Base-by-base conservation (phyloP, 1,284 basidiomycete genomes). In the Kalmanozyma brasiliensis region DNA sequence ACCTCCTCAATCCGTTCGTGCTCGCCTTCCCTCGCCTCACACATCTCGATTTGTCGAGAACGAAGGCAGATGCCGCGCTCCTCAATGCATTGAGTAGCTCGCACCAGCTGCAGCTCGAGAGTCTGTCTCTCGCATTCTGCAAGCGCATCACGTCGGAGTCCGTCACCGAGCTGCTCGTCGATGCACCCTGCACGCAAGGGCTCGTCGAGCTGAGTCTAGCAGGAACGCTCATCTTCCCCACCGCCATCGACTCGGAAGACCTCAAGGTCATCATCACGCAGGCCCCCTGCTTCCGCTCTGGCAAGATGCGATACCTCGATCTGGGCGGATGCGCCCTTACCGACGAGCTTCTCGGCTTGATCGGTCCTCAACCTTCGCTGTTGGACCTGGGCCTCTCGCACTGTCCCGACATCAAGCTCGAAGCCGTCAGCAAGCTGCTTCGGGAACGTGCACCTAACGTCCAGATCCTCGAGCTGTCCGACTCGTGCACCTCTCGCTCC, bases 111-210 rank as follows among this genome's bases (percentile, higher is more conserved):
- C 88, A 87, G 29, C 86, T 98, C 26, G 86, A 88, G 66, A 90
- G 91, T 0, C 87, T 98, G 42, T 91, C 91, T 8, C 85, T 98
- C n/a, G 91, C 91, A 10, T 88, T 93, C 10, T 98, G 94, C 84
- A 89, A 89, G 44, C 88, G 89, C 58, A 85, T 98, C 41, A 91
- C 91, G 0, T 89, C 92, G 51, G 87, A 89, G 58, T 89, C 90
- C 47, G 88, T 98, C 74, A 87, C 87, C 45, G 84, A 88, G 48
- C 90, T 98, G 82, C 85, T 96, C 36, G 82, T 91, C 42, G 84
- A 88, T 40, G 88, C 87, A 0, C 89, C 89, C 30, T 89, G 89
- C 3, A 84, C 84, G 9, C 73, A 77, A 13, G 84, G 85, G 23
- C 85, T 97, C 26, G 85, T 85, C 49, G 91, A 98, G 76, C 86